These are phyloP conservation scores for Ganoderma meredithae DNA, from an alignment of 1,284 basidiomycete genomes.

Conservation along the genomic window DNA sequence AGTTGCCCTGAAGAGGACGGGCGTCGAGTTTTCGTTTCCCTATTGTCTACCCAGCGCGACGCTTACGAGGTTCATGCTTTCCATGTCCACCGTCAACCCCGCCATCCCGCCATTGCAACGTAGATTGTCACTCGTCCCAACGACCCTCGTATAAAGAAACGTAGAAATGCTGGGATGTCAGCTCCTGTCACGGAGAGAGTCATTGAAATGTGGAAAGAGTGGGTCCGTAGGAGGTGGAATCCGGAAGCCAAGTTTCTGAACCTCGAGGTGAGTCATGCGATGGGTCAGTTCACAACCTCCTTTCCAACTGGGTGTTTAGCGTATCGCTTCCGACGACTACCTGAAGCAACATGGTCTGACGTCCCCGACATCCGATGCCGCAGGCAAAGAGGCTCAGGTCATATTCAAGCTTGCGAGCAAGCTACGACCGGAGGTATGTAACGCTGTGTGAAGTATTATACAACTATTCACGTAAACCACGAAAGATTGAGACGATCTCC, in stretches of 20 bases:
- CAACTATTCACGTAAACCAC: conserved; percentile 5
- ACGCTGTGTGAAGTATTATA: conserved; percentile 11
- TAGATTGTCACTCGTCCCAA: conserved; percentile 8
- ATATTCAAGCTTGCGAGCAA: conserved; percentile 87
- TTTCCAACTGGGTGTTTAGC: conserved; percentile 38
- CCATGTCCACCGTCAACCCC: conserved; percentile 39
- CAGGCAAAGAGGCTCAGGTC: conserved; percentile 74
- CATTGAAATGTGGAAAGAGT: conserved; percentile 72
- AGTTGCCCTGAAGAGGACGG: conserved; percentile 35
- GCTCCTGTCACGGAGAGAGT: conserved; percentile 43
- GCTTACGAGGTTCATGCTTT: conserved; percentile 49
- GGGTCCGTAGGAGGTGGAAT: conserved; percentile 76
- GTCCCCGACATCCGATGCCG: conserved; percentile 68
- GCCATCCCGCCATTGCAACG: conserved; percentile 15
- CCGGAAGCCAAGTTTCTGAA: conserved; percentile 76
- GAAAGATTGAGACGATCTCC: conserved; percentile 79
- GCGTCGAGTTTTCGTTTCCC: conserved; percentile 41
- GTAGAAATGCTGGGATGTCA: conserved; percentile 7
- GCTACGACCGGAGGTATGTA: conserved; percentile 74
- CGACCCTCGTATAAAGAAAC: conserved; percentile 5
- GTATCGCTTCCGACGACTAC: conserved; percentile 75
- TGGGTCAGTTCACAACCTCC: background rate
- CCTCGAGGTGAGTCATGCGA: conserved; percentile 67
- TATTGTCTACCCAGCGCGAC: conserved; percentile 44
- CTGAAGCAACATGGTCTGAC: conserved; percentile 71